Evolutionary conservation across 1,284 basidiomycete species (phyloP), one percentile per base, ranked within the genome.

Genomic region (Boletus albobrunnescens): DNA sequence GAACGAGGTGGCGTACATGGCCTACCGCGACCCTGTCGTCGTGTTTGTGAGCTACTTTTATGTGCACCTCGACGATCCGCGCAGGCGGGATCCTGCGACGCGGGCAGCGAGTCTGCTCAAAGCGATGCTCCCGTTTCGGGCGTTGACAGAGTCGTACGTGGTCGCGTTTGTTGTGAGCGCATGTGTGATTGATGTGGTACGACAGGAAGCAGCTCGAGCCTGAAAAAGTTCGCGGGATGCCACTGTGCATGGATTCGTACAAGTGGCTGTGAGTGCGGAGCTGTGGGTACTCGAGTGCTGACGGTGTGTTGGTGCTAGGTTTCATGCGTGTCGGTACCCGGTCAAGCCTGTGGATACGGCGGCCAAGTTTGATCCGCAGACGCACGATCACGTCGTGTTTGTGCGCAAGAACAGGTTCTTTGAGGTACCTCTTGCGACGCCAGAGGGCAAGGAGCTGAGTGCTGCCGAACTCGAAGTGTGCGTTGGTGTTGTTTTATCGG

Each of bases 41-140:
- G 92, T 95, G 19, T 91, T 86, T 60, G 93, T 96, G 60, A 92
- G 86, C 75, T 99, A 99, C 74, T 99, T 89, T 71, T 98, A 94
- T 68, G 77, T 94, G 11, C 94, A 98, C 68, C 69, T 85, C 55
- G 79, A 87, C 50, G 90, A 91, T 59, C 70, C 70, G 43, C 67
- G 71, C 23, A 67, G 77, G 43, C 75, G 75, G 37, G 71, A 74
- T 20, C 81, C 84, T 48, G 80, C 81, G 5, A 74, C 74, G 60
- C 72, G 92, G 7, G 92, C 92, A 1, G 91, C 93, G 3, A 77
- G 80, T 57, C 72, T 96, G 36, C 63, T 94, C 60, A 91, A 92
- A 70, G 89, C 87, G 8, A 78, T 91, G 65, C 71, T 94, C 39
- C 82, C 84, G 41, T 96, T 96, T 73, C 76, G 92, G 53, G 75